Conservation (phyloP, 108 stramenopile species). For the Nitzschia inconspicua region DNA sequence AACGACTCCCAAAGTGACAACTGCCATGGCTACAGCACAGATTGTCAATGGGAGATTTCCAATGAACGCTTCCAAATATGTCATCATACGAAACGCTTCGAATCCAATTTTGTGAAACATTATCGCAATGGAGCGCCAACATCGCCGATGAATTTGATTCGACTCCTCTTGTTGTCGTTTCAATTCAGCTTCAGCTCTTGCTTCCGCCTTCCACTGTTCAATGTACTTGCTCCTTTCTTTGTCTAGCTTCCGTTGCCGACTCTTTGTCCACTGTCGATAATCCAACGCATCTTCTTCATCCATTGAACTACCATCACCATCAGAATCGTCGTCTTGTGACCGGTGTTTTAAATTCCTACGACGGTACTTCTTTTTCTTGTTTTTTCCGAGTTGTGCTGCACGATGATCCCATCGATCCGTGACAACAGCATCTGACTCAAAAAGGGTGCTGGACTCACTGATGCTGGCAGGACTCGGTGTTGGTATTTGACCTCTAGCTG, state of each 20-base stretch:
- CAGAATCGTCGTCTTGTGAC: neutral
- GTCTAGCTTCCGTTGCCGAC: constrained; percentile 28
- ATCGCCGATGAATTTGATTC: constrained; percentile 24
- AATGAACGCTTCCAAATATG: constrained; percentile 52
- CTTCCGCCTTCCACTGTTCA: constrained; percentile 53
- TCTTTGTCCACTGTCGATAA: constrained; percentile 37
- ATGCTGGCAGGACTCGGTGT: neutral
- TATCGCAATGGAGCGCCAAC: constrained; percentile 1
- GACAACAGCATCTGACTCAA: neutral
- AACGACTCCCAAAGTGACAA: constrained; percentile 65
- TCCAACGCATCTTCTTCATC: constrained; percentile 8
- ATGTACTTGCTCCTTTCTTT: constrained; percentile 36
- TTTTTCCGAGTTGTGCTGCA: constrained; percentile 2
- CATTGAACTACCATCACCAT: constrained; percentile 1
- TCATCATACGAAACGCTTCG: constrained; percentile 16
- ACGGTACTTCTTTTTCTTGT: constrained; percentile 21
- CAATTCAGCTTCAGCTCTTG: constrained; percentile 25
- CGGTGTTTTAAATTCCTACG: neutral
- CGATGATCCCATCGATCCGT: constrained; percentile 18
- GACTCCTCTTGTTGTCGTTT: constrained; percentile 15
- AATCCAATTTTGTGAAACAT: neutral
- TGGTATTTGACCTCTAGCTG: neutral
- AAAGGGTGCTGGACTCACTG: neutral
- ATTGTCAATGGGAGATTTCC: constrained; percentile 73
- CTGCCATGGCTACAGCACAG: constrained; percentile 66